Evolutionary conservation across 306 rosid species (phyloP).

Genomic region (Acacia acuminata): DNA sequence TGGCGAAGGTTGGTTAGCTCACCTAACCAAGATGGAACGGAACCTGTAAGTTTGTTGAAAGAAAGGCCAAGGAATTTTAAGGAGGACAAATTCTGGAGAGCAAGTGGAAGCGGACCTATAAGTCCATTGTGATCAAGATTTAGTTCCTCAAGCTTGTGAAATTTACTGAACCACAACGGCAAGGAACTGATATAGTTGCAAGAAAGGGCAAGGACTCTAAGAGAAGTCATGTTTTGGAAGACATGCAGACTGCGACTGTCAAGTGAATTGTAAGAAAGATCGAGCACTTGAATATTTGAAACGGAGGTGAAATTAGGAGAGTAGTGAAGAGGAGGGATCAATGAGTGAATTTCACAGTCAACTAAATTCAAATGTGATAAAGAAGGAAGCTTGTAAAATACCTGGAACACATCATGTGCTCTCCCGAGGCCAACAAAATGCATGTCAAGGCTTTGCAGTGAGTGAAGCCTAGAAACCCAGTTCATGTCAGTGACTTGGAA

Average conservation of each 20-base stretch:
- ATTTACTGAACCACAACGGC: background rate
- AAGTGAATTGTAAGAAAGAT: background rate
- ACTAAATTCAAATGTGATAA: background rate
- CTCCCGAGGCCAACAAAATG: background rate
- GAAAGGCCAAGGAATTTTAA: slow-evolving; percentile 16
- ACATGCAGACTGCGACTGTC: background rate
- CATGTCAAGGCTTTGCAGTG: slow-evolving; percentile 31
- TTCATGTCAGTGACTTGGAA: background rate
- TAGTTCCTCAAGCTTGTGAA: background rate
- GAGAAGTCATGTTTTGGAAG: background rate
- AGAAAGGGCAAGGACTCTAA: background rate
- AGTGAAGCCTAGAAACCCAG: slow-evolving; percentile 32
- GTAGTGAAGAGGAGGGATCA: background rate
- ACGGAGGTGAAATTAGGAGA: background rate
- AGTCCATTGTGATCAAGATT: background rate
- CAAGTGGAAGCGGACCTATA: background rate
- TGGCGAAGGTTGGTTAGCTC: background rate
- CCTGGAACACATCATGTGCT: slow-evolving; percentile 13
- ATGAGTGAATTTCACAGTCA: background rate
- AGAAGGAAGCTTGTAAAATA: slow-evolving; percentile 27
- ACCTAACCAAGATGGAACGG: slow-evolving; percentile 12
- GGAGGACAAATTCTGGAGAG: slow-evolving; percentile 25
- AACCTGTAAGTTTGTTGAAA: background rate
- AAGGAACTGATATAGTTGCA: background rate
- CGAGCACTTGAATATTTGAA: background rate